Conservation (phyloP, 225 moss, liverwort and hornwort species). For the Ulota crispa region DNA sequence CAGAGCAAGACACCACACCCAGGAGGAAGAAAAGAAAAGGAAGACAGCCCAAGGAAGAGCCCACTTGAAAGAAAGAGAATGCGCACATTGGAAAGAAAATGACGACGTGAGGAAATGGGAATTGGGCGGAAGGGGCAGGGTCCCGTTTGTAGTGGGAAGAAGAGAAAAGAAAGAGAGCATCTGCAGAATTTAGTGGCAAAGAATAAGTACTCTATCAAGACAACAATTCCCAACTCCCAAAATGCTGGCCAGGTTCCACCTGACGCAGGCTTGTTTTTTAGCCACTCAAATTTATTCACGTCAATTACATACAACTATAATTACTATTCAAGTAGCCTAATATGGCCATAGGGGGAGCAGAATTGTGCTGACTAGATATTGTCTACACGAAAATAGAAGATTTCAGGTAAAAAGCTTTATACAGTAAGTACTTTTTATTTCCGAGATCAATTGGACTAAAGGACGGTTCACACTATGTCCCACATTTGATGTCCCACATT, state of each 20-base stretch:
- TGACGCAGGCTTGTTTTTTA: background rate
- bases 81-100: background rate
- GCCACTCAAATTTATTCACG: background rate
- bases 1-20: no score
- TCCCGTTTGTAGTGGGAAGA: no score
- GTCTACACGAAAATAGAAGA: background rate
- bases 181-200: background rate
- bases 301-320: background rate
- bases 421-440: no score
- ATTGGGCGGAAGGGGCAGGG: no score
- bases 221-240: constrained; percentile 18
- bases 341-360: background rate
- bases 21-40: no score
- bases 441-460: no score
- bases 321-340: background rate
- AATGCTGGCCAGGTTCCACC: background rate
- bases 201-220: background rate
- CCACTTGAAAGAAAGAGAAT: no score
- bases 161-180: background rate
- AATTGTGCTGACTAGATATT: background rate
- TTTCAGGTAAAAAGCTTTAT: no score
- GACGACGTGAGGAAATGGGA: background rate
- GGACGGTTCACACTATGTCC: no score
- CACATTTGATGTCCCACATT: no score
- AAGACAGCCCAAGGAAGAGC: no score